Evolutionary conservation across 2,329 filamentous ascomycete species (phyloP).

Genomic region (Colletotrichum sp.): DNA sequence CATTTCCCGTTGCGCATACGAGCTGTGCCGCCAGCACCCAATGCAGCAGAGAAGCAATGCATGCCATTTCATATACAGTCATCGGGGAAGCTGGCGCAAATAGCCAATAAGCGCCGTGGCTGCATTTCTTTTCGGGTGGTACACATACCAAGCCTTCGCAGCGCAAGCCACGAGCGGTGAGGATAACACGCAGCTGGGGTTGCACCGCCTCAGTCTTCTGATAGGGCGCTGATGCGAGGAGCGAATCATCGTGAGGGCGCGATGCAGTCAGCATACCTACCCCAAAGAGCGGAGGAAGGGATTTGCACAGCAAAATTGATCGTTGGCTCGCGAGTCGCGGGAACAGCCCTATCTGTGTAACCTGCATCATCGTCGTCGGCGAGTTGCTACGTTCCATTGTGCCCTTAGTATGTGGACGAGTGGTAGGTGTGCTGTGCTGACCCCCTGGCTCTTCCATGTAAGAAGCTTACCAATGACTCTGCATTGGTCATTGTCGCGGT

Average conservation of each 20-base stretch:
- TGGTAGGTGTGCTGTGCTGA: not conserved
- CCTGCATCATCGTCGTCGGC: not conserved
- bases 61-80: not conserved
- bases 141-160: not conserved
- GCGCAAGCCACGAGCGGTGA: conserved; percentile 15
- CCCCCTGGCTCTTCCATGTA: not conserved
- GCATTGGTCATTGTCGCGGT: not conserved
- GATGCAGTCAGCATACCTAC: not conserved
- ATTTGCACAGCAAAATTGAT: not conserved
- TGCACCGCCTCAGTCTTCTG: not conserved
- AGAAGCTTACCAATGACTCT: not conserved
- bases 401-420: not conserved
- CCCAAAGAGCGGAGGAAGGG: not conserved
- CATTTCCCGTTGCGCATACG: not conserved
- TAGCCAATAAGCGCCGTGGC: not conserved
- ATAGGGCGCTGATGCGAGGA: not conserved
- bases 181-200: conserved; percentile 4
- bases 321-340: not conserved
- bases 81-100: not conserved
- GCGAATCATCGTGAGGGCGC: not conserved
- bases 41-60: not conserved
- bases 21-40: not conserved
- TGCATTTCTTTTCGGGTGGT: not conserved
- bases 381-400: conserved; percentile 15
- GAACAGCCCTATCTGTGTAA: conserved; percentile 11